Evolutionary conservation across 1,284 basidiomycete genomes (phyloP), one percentile per base, ranked within the genome.

Genomic region (Rhodotorula sp.): DNA sequence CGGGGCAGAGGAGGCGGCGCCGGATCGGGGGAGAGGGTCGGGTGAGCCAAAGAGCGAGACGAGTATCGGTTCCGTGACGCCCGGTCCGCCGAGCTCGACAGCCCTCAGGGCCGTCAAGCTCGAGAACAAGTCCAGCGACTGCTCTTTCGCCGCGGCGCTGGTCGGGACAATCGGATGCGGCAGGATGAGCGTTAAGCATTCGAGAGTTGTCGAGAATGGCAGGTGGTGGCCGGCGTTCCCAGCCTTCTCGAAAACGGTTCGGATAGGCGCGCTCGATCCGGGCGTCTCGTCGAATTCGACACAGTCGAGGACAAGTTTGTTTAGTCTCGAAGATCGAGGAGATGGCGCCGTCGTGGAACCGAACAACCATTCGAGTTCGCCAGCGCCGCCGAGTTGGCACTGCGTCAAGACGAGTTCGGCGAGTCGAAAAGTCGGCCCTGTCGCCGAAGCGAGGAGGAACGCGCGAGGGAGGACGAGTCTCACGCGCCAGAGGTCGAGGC

Each of bases 401-500:
- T 66, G 60, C 42, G 44, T 45, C 5, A 70, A 30, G 22, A n/a
- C 10, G 12, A 70, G 68, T 15, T 8, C 24, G 45, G 42, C 44
- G 3, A 70, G 61, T 2, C 29, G 24, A 30, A 67, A 70, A 1
- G 2, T 17, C 20, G 69, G 60, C 0, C 10, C 37, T 42, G 6
- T 37, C 24, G 49, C 18, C 18, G 22, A 8, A 4, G 44, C 26
- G 26, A 6, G 8, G 17, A 3, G 33, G 29, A 2, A 15, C 1
- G 48, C 18, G 26, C 53, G 29, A 24, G 44, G 29, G 26, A 70
- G 54, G 12, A 45, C 62, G 61, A 70, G 58, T 17, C 29, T 29
- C 4, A 67, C 69, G n/a, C 49, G 60, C 69, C 69, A 67, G 14
- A 70, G 54, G 45, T 70, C 62, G 57, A 70, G 65, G 8, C 45